Conservation (phyloP, 306 rosid genomes). For the Vachellia pachyceras region DNA sequence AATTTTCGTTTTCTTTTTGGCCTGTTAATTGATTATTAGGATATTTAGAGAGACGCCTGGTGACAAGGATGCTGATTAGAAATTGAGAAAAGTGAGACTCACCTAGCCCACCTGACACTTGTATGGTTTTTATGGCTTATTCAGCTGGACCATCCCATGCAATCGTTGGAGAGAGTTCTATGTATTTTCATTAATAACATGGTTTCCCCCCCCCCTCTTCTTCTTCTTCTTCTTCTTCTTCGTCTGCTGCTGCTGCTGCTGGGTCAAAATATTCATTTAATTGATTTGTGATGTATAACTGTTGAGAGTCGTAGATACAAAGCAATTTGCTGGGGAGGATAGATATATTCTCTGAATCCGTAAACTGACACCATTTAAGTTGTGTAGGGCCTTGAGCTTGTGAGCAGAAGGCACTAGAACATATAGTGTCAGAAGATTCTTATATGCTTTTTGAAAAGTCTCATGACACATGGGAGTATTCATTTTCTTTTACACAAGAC, state of each 20-base stretch:
- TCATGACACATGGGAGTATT: background rate
- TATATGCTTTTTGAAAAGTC: background rate
- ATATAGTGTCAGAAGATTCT: background rate
- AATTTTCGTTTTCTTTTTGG: no score
- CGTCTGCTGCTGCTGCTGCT: no score
- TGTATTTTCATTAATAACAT: no score
- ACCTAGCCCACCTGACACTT: background rate
- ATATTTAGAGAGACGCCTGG: background rate
- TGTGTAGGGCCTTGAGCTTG: no score
- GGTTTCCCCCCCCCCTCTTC: no score
- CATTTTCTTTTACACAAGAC: background rate
- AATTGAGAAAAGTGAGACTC: background rate
- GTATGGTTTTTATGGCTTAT: background rate
- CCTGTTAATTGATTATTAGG: background rate
- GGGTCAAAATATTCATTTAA: background rate
- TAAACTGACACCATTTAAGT: background rate
- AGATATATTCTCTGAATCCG: background rate
- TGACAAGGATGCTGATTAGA: background rate
- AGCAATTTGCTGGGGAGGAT: background rate
- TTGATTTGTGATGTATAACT: background rate
- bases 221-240: background rate
- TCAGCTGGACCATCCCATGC: no score
- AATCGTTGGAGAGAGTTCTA: background rate
- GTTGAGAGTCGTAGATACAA: background rate
- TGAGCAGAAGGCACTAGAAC: background rate